Evolutionary conservation across 2,329 filamentous ascomycete genomes (phyloP), one percentile per base, ranked within the genome.

Genomic region (Neofusicoccum kwambonambiense): DNA sequence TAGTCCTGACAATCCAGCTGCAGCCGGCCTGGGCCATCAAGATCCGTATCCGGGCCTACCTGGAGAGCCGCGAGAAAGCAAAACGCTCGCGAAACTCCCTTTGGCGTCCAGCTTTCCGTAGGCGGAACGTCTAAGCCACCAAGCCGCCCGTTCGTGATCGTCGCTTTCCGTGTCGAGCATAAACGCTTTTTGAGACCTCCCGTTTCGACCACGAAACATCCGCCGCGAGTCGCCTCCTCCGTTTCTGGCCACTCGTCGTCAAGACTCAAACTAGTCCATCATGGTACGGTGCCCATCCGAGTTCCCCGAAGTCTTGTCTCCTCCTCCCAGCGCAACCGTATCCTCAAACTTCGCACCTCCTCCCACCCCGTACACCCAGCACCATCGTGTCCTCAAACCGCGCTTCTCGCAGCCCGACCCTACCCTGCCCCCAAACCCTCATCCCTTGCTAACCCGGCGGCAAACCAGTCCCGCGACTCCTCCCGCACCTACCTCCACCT

Each of bases 401-500:
- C 27, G 1, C 27, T 7, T 31, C 27, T 31, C 27, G 27, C 27
- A 31, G 27, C 27, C 27, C 27, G 6, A 31, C 27, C 27, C 6
- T 7, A 7, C 27, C 27, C 27, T 5, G 1, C 27, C 27, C 27
- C 27, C 27, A 31, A 31, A 31, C 27, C 27, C 27, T 31, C 27
- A 1, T 31, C 57, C 65, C 67, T 64, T 65, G 60, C 66, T 60
- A 44, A 57, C 5, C 19, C 47, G 50, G 13, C 50, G 57, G n/a
- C 42, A 45, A 31, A 63, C 57, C 57, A 83, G 82, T 82, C 79
- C 72, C 92, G 92, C 81, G 91, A 95, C 82, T 88, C 89, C 9
- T 84, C 82, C 77, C 87, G 88, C 80, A 93, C 89, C 22, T 87
- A 91, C 75, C 79, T 94, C 67, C 91, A 94, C 82, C 88, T 93